Evolutionary conservation across 495 filamentous ascomycete species (phyloP).

Genomic region (Aspergillus bertholletiae): DNA sequence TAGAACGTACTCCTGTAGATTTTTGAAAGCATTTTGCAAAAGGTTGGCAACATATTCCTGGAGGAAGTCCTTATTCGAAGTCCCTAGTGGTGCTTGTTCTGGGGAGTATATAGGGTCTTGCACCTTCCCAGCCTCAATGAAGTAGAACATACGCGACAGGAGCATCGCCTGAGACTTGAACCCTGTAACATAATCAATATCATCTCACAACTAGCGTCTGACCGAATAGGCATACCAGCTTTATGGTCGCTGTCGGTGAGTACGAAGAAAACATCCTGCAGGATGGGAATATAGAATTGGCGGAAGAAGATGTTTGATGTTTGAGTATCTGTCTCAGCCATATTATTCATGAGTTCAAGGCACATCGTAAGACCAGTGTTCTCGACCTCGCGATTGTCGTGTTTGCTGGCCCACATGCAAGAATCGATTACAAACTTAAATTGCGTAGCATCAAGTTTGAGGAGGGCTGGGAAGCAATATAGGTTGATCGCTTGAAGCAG

Average conservation of each 20-base stretch:
- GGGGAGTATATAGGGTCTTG: conserved; percentile 81
- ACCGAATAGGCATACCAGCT: conserved; percentile 54
- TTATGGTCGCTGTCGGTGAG: conserved; percentile 97
- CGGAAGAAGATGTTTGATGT: conserved; percentile 95
- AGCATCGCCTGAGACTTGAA: conserved; percentile 97
- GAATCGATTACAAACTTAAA: conserved; percentile 99
- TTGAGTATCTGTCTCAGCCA: conserved; percentile 82
- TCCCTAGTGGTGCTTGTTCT: conserved; percentile 78
- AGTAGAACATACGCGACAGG: conserved; percentile 93
- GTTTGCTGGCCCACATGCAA: conserved; percentile 99
- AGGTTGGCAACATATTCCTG: conserved; percentile 78
- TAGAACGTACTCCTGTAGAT: conserved; percentile 81
- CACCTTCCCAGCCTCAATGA: conserved; percentile 80
- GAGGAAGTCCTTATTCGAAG: conserved; percentile 85
- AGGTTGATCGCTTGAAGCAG: conserved; percentile 92
- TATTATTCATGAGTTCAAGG: conserved; percentile 94
- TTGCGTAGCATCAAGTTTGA: conserved; percentile 89
- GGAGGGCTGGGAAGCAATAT: conserved; percentile 89
- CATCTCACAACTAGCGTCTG: conserved; percentile 5
- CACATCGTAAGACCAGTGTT: conserved; percentile 98
- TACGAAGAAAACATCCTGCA: conserved; percentile 98
- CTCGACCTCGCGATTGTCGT: conserved; percentile 98
- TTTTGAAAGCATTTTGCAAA: conserved; percentile 88
- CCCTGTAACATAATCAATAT: conserved; percentile 37
- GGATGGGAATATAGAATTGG: conserved; percentile 89